These are phyloP conservation scores for carrot (Daucus carota) DNA, from an alignment of 129 eudicot genomes.

Conservation along the genomic window DH1_v3.0 NC_030382.2:55888501-55889000, in stretches of 20 bases:
- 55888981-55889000: too few relatives aligned
- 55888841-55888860: conserved; percentile 23
- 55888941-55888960: too few relatives aligned
- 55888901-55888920: too few relatives aligned
- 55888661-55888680: not conserved
- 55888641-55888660: not conserved
- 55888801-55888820: conserved; percentile 29
- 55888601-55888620: too few relatives aligned
- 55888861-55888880: conserved; percentile 35
- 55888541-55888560: not conserved
- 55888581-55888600: too few relatives aligned
- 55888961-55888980: too few relatives aligned
- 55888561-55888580: too few relatives aligned
- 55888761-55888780: conserved; percentile 34
- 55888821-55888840: conserved; percentile 41
- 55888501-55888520: too few relatives aligned
- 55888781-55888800: conserved; percentile 40
- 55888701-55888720: not conserved
- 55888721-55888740: conserved; percentile 19
- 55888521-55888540: too few relatives aligned
- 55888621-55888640: not conserved
- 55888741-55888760: conserved; percentile 23
- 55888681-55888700: not conserved
- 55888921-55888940: too few relatives aligned
- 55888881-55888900: conserved; percentile 42